A percentile compares a stretch with the other conserved stretches of the same genome.
These are phyloP conservation scores for Madurella fahalii DNA, from an alignment of 2,329 filamentous ascomycete genomes.

Conservation along the genomic window DNA sequence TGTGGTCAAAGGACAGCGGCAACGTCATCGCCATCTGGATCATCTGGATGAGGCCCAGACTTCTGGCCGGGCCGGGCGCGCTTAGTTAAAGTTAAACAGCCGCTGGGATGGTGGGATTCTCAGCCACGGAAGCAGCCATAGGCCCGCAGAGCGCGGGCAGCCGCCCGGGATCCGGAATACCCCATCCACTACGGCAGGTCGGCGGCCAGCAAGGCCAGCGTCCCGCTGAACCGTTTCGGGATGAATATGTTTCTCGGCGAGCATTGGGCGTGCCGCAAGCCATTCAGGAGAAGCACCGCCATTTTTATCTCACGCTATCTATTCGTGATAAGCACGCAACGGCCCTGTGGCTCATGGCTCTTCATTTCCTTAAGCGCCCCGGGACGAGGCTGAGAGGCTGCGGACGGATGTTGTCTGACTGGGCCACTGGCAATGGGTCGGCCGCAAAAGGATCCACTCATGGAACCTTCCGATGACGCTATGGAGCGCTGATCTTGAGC, in stretches of 20 bases:
- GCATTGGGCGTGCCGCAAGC: neutral
- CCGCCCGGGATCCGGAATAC: constrained; percentile 13
- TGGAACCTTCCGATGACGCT: too few species aligned
- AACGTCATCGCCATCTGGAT: constrained; percentile 1
- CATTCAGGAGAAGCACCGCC: constrained; percentile 4
- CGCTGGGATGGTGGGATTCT: constrained; percentile 1
- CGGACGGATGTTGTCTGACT: too few species aligned
- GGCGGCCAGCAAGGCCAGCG: neutral
- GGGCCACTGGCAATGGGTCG: too few species aligned
- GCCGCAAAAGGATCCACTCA: too few species aligned
- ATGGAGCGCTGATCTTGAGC: neutral
- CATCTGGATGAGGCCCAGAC: constrained; percentile 9
- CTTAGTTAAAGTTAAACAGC: constrained; percentile 10
- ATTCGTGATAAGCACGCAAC: neutral
- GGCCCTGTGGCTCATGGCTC: neutral
- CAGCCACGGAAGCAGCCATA: constrained; percentile 6
- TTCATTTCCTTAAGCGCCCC: neutral
- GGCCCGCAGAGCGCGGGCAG: constrained; percentile 7
- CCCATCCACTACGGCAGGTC: constrained; percentile 3
- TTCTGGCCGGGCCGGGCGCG: constrained; percentile 9
- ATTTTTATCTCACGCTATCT: neutral
- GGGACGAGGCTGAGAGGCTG: neutral
- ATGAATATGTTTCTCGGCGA: neutral
- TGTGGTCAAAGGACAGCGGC: neutral
- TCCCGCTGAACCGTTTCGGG: constrained; percentile 9